phyloP scores from a whole-genome alignment of 108 stramenopile genomes.

The Chaetoceros muelleri region DNA sequence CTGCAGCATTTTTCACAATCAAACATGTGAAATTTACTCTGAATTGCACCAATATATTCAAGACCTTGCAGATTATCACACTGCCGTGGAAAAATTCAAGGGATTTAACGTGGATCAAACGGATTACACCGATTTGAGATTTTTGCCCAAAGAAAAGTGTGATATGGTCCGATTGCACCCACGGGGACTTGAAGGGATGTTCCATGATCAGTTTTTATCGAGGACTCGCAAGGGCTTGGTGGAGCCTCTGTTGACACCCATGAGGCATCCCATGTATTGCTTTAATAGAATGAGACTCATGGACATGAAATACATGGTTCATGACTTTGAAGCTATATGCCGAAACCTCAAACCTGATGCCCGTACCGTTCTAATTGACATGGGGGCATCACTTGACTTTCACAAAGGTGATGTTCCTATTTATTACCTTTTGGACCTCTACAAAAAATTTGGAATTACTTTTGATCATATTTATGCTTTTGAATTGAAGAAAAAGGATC shows the following conservation, averaged over 20 bases:
- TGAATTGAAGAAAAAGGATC: conserved; percentile 19
- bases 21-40: background rate
- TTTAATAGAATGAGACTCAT: background rate
- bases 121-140: background rate
- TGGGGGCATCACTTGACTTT: conserved; percentile 40
- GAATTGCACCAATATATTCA: conserved; percentile 6
- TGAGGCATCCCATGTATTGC: conserved; percentile 30
- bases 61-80: conserved; percentile 10
- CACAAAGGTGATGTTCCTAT: conserved; percentile 18
- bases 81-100: conserved; percentile 3
- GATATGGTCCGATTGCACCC: background rate
- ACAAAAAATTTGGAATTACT: conserved; percentile 31
- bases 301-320: conserved; percentile 31
- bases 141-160: conserved; percentile 8
- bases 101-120: background rate
- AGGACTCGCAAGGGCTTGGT: background rate
- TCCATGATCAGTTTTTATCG: background rate
- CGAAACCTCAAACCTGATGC: conserved; percentile 23
- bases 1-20: conserved; percentile 8
- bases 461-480: conserved; percentile 51
- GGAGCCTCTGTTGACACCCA: conserved; percentile 15
- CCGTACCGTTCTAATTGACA: conserved; percentile 26
- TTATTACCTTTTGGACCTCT: conserved; percentile 13
- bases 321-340: conserved; percentile 49
- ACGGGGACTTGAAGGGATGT: too few relatives aligned